phyloP scores from a whole-genome alignment of 352 stramenopile genomes.

The Globisporangium okanoganense region DNA sequence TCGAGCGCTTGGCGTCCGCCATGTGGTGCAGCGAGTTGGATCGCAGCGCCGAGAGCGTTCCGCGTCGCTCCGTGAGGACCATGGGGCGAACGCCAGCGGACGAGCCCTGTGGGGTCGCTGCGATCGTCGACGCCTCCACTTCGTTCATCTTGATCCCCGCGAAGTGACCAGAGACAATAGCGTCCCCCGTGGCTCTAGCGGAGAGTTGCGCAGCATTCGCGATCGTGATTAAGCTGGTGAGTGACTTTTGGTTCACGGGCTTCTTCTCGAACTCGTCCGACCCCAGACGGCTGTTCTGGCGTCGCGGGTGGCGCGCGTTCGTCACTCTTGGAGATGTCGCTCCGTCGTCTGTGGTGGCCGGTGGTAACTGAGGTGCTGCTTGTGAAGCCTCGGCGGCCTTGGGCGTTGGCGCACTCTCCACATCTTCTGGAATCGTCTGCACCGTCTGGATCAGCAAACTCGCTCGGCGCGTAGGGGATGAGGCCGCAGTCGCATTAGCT shows the following conservation, averaged over 20 bases:
- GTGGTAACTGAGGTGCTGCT: background rate
- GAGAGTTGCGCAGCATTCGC: constrained; percentile 5
- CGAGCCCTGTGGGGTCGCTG: constrained; percentile 14
- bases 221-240: constrained; percentile 24
- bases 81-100: background rate
- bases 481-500: background rate
- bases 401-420: constrained; percentile 4
- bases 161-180: constrained; percentile 17
- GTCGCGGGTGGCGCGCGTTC: constrained; percentile 16
- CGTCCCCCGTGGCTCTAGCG: background rate
- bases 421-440: constrained; percentile 18
- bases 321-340: constrained; percentile 4
- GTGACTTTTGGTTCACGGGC: constrained; percentile 24
- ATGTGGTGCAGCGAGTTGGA: constrained; percentile 32
- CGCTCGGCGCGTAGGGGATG: background rate
- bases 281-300: constrained; percentile 9
- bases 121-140: constrained; percentile 27
- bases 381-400: background rate
- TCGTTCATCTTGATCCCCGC: constrained; percentile 25
- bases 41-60: constrained; percentile 34
- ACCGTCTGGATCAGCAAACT: constrained; percentile 14
- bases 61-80: constrained; percentile 26
- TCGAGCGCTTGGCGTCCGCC: constrained; percentile 26
- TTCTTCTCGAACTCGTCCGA: background rate
- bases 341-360: background rate